These are phyloP conservation scores for Quercus parvula DNA, from an alignment of 306 rosid genomes.

Conservation along the genomic window DNA sequence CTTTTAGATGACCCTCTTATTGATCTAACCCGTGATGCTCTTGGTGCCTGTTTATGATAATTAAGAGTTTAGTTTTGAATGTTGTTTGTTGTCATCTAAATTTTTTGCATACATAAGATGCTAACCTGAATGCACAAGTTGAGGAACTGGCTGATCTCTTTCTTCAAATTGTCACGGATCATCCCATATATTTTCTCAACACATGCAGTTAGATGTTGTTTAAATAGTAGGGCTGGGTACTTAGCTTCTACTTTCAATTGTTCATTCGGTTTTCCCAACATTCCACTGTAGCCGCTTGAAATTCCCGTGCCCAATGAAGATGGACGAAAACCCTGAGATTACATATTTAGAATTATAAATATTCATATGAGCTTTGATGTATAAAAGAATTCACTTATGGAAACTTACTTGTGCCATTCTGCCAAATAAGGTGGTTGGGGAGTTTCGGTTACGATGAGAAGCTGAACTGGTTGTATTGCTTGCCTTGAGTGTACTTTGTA, in stretches of 20 bases:
- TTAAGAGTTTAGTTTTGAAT: neutral
- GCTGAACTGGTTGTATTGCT: conserved; percentile 51
- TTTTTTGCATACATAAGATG: conserved; percentile 2
- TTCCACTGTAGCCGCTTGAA: conserved; percentile 86
- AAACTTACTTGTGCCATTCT: conserved; percentile 80
- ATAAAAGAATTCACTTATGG: conserved; percentile 14
- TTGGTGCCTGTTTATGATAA: conserved; percentile 65
- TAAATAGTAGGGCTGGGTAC: conserved; percentile 78
- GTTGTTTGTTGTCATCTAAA: neutral
- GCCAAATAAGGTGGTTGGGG: conserved; percentile 75
- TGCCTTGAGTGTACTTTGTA: conserved; percentile 82
- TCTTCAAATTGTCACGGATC: conserved; percentile 79
- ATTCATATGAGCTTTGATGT: neutral
- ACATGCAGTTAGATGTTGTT: conserved; percentile 78
- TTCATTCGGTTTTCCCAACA: conserved; percentile 63
- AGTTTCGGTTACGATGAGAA: conserved; percentile 56
- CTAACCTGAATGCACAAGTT: conserved; percentile 82
- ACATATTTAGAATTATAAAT: conserved; percentile 9
- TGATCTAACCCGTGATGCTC: conserved; percentile 60
- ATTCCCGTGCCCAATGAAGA: conserved; percentile 68
- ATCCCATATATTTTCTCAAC: conserved; percentile 76
- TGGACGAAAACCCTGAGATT: conserved; percentile 69
- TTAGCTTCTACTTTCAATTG: conserved; percentile 83
- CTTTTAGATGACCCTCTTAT: conserved; percentile 76
- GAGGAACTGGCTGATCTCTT: conserved; percentile 79